Evolutionary conservation across 2,329 filamentous ascomycete genomes (phyloP), one percentile per base, ranked within the genome.

Genomic region (Cordyceps cicadae): DNA sequence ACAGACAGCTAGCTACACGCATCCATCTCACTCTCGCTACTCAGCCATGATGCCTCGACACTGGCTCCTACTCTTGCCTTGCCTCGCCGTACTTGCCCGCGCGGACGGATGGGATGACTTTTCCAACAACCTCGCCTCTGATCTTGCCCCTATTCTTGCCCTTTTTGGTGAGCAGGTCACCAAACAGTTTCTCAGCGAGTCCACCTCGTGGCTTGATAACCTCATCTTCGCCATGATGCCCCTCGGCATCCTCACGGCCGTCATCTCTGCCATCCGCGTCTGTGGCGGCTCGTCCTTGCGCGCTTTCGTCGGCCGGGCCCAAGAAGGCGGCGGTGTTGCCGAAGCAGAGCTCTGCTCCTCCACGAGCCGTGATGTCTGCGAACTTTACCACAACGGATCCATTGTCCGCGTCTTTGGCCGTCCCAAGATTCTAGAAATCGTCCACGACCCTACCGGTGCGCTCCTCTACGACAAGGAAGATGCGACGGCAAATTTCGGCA

Each of bases 271-370:
- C 0, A 72, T 74, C 46, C 67, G 72, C 0, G 65, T 72, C 43
- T 75, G 66, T 58, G 74, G 70, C 1, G 60, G 41, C 1, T 34
- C 68, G 0, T 69, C 65, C 1, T 63, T 76, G 1, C 68, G 70
- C 17, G 72, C 76, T 2, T 69, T 78, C 26, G 67, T 79, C 12
- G 76, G 77, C 0, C 62, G 75, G 48, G 69, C 73, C 0, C 69
- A 72, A 50, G 76, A 78, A 63, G 69, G 68, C 3, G 56, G 63
- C 0, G 71, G 69, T 0, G 63, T 59, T 0, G 70, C 66, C 0
- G 76, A 79, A 57, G 66, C 69, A 0, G 75, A 79, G 50, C 61
- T 79, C 0, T 74, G 72, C 64, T 71, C 75, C 0, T 78, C 75
- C 0, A 78, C 75, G 0, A 72, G 69, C 4, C 63, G 63, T 0